Conservation (phyloP, 768 basidiomycete species). For the Lactarius tabidus region DNA sequence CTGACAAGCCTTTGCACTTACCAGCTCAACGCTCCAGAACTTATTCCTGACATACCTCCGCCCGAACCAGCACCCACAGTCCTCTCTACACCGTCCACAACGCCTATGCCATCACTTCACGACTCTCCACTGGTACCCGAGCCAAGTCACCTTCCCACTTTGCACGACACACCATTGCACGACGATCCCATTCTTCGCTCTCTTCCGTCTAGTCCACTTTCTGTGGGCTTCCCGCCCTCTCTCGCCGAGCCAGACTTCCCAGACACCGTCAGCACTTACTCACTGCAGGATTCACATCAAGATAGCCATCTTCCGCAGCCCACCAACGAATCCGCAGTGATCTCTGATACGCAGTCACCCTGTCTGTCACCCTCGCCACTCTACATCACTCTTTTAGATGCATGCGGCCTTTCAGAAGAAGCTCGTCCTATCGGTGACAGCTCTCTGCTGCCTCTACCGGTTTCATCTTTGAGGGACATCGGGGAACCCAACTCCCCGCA, state of each 20-base stretch:
- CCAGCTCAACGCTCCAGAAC: background rate
- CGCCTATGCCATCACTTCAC: background rate
- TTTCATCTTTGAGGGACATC: background rate
- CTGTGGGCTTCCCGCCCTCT: background rate
- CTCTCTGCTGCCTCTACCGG: background rate
- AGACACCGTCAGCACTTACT: background rate
- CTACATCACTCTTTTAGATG: background rate
- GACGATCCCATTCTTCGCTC: conserved; percentile 5
- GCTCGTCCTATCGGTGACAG: background rate
- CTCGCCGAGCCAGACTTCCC: background rate
- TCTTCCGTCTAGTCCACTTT: conserved; percentile 4
- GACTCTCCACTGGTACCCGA: background rate
- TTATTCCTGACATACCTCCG: background rate
- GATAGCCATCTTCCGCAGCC: background rate
- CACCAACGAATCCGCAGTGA: background rate
- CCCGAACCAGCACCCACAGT: background rate
- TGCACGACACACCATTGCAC: background rate
- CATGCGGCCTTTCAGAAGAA: background rate
- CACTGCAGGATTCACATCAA: background rate
- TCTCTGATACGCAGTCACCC: background rate
- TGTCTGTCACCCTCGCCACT: conserved; percentile 5
- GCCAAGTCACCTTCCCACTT: background rate
- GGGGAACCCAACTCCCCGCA: background rate
- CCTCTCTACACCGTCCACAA: background rate
- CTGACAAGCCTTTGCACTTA: conserved; percentile 13